Evolutionary conservation across 2,329 filamentous ascomycete genomes (phyloP).

Genomic region (Dactylonectria estremocensis): DNA sequence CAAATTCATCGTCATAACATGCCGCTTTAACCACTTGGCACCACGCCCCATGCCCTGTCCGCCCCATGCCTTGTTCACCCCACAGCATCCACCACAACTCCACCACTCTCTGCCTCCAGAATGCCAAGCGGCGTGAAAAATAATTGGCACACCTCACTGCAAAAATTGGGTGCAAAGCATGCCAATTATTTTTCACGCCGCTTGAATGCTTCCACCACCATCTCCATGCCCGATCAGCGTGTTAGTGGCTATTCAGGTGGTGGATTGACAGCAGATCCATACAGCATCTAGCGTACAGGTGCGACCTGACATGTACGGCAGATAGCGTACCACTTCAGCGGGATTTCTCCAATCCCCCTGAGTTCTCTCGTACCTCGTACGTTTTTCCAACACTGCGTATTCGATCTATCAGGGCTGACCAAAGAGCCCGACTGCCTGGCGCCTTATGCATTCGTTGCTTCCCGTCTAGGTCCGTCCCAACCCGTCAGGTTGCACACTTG

Average conservation of each 20-base stretch:
- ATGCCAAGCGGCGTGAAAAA: too few relatives aligned
- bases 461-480: constrained; percentile 20
- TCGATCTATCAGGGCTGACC: background rate
- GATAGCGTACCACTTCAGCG: background rate
- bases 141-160: too few relatives aligned
- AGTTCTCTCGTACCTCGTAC: constrained; percentile 38
- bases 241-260: background rate
- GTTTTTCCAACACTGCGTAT: constrained; percentile 33
- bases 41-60: background rate
- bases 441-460: constrained; percentile 18
- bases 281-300: background rate
- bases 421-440: constrained; percentile 7
- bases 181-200: too few relatives aligned
- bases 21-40: constrained; percentile 15
- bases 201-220: background rate
- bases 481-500: background rate
- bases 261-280: background rate
- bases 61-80: too few relatives aligned
- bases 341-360: background rate
- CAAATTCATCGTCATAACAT: constrained; percentile 14
- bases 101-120: background rate
- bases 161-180: too few relatives aligned
- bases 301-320: background rate
- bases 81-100: background rate
- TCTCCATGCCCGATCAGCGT: background rate